phyloP scores from a whole-genome alignment of 257 asterid species.

The Solanum gandarillasii region DNA sequence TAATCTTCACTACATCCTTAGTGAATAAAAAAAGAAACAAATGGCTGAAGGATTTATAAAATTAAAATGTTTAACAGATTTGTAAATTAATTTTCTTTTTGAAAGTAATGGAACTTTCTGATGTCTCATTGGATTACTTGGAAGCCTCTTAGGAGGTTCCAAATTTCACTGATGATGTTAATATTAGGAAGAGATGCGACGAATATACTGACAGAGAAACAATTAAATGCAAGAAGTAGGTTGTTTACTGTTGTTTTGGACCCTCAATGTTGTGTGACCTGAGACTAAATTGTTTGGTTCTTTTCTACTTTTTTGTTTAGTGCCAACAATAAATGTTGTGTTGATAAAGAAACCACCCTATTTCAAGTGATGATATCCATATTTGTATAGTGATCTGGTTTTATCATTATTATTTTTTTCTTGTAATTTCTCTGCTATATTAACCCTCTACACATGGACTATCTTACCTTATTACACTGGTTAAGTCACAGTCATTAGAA shows the following conservation, averaged over 20 bases:
- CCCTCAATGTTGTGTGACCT: neutral
- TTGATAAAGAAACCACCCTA: neutral
- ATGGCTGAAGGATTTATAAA: neutral
- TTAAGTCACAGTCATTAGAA: neutral
- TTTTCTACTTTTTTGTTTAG: neutral
- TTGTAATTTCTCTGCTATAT: too few relatives aligned
- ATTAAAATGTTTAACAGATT: too few relatives aligned
- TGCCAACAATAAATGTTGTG: neutral
- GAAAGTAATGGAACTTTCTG: neutral
- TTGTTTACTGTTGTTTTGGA: neutral
- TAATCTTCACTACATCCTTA: too few relatives aligned
- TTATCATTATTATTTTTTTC: too few relatives aligned
- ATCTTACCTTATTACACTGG: neutral
- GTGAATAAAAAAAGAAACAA: too few relatives aligned
- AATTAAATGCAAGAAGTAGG: neutral
- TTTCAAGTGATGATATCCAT: neutral
- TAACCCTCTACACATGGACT: too few relatives aligned
- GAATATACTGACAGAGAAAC: neutral
- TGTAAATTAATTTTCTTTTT: neutral
- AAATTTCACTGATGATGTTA: neutral
- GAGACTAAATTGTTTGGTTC: neutral
- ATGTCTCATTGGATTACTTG: neutral
- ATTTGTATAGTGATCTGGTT: too few relatives aligned
- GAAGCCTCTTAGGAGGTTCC: neutral
- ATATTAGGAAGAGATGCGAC: neutral